Percentiles rank a stretch among this genome's conserved stretches.
phyloP scores from a whole-genome alignment of 208 protist species.

The Acanthamoeba triangularis region DNA sequence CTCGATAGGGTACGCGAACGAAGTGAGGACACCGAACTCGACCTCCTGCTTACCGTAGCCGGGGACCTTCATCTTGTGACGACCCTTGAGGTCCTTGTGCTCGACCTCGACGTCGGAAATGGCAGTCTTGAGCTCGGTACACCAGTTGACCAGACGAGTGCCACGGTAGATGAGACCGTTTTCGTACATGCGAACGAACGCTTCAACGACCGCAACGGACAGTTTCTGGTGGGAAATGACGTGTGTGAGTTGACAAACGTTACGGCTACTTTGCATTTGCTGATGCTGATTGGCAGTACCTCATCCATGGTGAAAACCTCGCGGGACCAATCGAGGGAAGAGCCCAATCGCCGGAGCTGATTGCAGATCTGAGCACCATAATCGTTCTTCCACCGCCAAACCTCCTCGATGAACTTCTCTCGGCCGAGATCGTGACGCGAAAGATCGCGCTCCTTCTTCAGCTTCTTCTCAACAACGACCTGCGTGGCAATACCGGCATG shows the following conservation, averaged over 20 bases:
- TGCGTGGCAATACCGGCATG: constrained; percentile 96
- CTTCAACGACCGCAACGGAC: constrained; percentile 96
- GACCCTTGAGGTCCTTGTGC: constrained; percentile 65
- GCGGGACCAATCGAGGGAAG: constrained; percentile 99
- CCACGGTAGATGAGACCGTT: constrained; percentile 97
- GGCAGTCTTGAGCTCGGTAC: constrained; percentile 98
- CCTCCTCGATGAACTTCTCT: constrained; percentile 97
- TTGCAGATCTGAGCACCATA: constrained; percentile 96
- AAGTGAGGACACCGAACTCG: constrained; percentile 65
- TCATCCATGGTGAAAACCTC: constrained; percentile 99
- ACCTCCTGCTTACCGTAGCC: constrained; percentile 89
- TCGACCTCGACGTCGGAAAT: constrained; percentile 99
- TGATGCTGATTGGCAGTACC: neutral
- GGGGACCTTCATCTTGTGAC: constrained; percentile 91
- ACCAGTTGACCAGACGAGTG: constrained; percentile 99
- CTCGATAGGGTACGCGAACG: constrained; percentile 70
- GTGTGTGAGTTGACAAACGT: neutral
- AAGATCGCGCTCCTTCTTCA: constrained; percentile 91
- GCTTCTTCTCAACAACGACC: constrained; percentile 98
- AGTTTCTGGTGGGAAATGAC: neutral
- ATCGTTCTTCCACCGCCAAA: constrained; percentile 99
- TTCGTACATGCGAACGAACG: constrained; percentile 98
- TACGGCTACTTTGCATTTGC: neutral
- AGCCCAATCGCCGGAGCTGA: constrained; percentile 97
- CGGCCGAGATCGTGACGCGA: constrained; percentile 96